Base-by-base conservation (phyloP, 1,284 basidiomycete genomes). In the Ceratobasidium sp. region DNA sequence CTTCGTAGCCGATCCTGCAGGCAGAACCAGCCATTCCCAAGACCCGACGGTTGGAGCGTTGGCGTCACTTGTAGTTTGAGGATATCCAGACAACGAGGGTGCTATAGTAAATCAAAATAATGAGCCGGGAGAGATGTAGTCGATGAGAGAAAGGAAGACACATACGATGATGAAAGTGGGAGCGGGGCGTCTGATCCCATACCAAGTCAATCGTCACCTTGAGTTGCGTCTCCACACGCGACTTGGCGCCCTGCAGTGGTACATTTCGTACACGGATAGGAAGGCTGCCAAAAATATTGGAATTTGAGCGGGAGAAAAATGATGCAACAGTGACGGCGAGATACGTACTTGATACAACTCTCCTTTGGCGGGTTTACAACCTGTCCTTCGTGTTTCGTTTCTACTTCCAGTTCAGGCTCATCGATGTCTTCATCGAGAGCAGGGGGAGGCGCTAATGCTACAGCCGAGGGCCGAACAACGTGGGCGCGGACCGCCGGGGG, bases 221-320 rank as follows among this genome's bases (percentile, higher is more conserved):
- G 70, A 96, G 91, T 86, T 96, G 96, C 0, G 96, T 98, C 84
- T 98, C 96, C 28, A 98, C 96, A 33, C 96, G 91, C 68, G 94
- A 96, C 85, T 97, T 97, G n/a, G 96, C 93, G 38, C 96, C 96
- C 54, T 87, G 86, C 81, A 92, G 89, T 10, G 96, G 95, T 57
- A 98, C 90, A 81, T 92, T 95, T 54, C 96, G 93, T 50, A 96
- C 91, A 83, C 96, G 87, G 80, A 95, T 92, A 38, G 92, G 89
- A 77, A 94, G 89, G 81, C 92, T 94, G 65, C 33, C 15, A 79
- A 33, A 46, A 10, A 20, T 28, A 44, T 33, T 33, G 33, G 33
- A 33, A 33, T 33, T 33, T 65, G 33, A 56, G 50, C 66, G 15
- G 26, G 23, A n/a, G n/a, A 46, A 62, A 50, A 64, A 26, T 48